These are phyloP conservation scores for Zizania latifolia DNA, from an alignment of 176 grass and related monocot species.

Conservation along the genomic window DNA sequence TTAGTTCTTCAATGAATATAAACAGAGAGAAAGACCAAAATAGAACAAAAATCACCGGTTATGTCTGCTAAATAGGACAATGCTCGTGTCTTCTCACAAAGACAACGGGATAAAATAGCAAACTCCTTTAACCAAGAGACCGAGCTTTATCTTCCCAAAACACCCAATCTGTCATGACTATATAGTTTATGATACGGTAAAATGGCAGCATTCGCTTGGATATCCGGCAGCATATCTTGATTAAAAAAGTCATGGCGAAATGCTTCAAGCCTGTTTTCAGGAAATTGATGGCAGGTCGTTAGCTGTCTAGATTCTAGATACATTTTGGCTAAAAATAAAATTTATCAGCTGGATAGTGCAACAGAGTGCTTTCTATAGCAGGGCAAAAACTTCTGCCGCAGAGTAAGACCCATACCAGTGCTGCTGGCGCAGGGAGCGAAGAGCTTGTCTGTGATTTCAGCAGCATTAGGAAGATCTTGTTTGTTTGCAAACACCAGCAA, in stretches of 20 bases:
- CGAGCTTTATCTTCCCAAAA: slow-evolving; percentile 30
- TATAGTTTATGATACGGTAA: slow-evolving; percentile 29
- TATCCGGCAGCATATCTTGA: slow-evolving; percentile 8
- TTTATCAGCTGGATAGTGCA: not conserved
- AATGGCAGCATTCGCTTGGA: not conserved
- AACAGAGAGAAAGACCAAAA: too few species aligned
- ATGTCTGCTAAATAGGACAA: too few species aligned
- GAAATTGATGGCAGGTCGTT: not conserved
- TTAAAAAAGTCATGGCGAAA: slow-evolving; percentile 19
- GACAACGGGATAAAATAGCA: too few species aligned
- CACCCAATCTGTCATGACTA: slow-evolving; percentile 41
- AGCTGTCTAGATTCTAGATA: too few species aligned
- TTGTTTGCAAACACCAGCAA: slow-evolving; percentile 58
- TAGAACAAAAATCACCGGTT: too few species aligned
- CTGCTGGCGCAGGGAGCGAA: slow-evolving; percentile 51
- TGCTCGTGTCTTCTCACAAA: too few species aligned
- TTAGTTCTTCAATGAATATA: too few species aligned
- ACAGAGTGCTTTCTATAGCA: not conserved
- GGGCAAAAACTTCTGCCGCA: not conserved
- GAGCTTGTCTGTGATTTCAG: slow-evolving; percentile 55
- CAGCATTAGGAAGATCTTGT: slow-evolving; percentile 59
- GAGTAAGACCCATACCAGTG: slow-evolving; percentile 33
- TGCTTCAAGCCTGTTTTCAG: slow-evolving; percentile 40
- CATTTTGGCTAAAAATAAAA: too few species aligned
- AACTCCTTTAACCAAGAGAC: slow-evolving; percentile 18